Evolutionary conservation across 2,329 filamentous ascomycete species (phyloP), one percentile per base, ranked within the genome.

Genomic region (Sclerotiophoma versabilis): DNA sequence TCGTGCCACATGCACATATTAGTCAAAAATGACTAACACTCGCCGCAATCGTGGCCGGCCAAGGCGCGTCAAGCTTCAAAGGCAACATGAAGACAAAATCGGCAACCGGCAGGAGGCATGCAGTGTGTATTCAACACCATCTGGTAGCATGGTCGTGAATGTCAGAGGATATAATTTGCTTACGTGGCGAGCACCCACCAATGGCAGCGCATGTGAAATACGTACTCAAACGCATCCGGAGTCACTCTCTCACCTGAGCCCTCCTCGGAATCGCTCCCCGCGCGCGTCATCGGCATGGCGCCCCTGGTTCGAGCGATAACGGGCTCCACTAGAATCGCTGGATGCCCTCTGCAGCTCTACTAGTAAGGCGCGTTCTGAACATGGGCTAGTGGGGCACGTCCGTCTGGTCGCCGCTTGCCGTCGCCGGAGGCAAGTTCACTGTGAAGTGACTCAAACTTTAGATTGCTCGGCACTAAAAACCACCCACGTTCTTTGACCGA

Each of bases 371-470:
- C 50, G 50, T 44, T 37, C 42, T 48, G 45, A 51, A 55, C 47
- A 49, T 58, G 55, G 62, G 52, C 54, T 59, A 54, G 63, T 64
- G 63, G 63, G 63, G 63, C 60, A 57, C 54, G 51, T 48, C 55
- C 58, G 56, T 58, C 32, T 54, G 45, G 38, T 49, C 45, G 38
- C 51, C 51, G 51, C 45, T 46, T 59, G 51, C 47, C 54, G 52
- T 62, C 55, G 65, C 62, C 58, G 61, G 49, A 64, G 58, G 50
- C 50, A 57, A 60, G 45, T 57, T 65, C 56, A 66, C 58, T 60
- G 38, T 30, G 34, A 59, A 66, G 58, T 60, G 53, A 58, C 41
- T 58, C 59, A 58, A 66, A 69, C 58, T 57, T 62, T 64, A 46
- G 51, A 54, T 46, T 46, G 39, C 51, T 49, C 39, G 51, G 51